Evolutionary conservation across 2,329 filamentous ascomycete species (phyloP), one percentile per base, ranked within the genome.

Genomic region (Sarocladium kiliense): DNA sequence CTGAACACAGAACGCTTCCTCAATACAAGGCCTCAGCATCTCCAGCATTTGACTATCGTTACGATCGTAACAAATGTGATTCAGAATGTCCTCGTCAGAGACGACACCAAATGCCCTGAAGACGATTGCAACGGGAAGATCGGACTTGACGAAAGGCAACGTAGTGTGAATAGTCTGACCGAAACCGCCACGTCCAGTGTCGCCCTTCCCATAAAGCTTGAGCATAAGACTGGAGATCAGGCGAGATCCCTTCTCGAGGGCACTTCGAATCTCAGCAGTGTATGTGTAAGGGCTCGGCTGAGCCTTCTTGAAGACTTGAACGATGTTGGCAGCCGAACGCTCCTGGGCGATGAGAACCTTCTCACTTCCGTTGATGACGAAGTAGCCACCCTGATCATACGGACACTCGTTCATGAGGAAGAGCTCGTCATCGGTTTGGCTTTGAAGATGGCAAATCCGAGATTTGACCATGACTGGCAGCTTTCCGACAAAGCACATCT

Each of bases 341-440:
- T 99, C 94, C 70, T 99, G 94, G 1, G 94, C 94, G 65, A 99
- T 99, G 63, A 99, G 76, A 21, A 99, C 94, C 79, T 99, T 99
- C 69, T 99, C 94, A 72, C 90, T 96, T 42, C 94, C 94, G 74
- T 99, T 99, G 79, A 99, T 99, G 65, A 99, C 91, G 68, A 99
- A 99, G 73, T 99, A 99, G 61, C 94, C 94, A 62, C 94, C 94
- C 67, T 97, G 94, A 66, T 99, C 94, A 71, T 97, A 99, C 1
- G 94, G 94, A 63, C 94, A 99, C 73, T 99, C 94, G 67, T 96
- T 96, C 71, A 95, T 86, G 47, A 89, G 80, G 69, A 96, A 97
- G 1, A 99, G 79, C 51, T 89, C 87, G 54, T 94, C 87, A 61
- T 97, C 93, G 50, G 84, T 83, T 67, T 95, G 84, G 62, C 88